Percentiles rank a stretch among this genome's conserved stretches.
phyloP scores from a whole-genome alignment of 2,329 filamentous ascomycete species.

The Macrophomina phaseolina region DNA sequence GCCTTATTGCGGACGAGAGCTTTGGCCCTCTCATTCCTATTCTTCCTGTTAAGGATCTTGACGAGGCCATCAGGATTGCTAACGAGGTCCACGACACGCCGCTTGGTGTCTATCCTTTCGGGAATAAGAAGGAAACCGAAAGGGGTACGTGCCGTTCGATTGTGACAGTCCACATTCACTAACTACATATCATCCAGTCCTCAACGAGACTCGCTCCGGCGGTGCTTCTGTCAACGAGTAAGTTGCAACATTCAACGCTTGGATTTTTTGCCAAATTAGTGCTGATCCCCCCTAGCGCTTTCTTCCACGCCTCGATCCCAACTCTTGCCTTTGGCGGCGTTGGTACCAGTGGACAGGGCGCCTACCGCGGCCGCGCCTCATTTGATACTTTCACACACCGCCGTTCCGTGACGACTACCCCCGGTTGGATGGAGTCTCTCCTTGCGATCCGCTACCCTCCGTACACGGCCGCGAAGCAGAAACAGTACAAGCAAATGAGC shows the following conservation, averaged over 20 bases:
- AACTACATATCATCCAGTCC: constrained; percentile 38
- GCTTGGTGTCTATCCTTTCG: constrained; percentile 84
- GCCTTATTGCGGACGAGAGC: constrained; percentile 80
- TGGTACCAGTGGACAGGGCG: constrained; percentile 76
- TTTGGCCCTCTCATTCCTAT: constrained; percentile 94
- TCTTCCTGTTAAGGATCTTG: constrained; percentile 76
- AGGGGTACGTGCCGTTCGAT: constrained; percentile 61
- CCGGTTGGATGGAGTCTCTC: constrained; percentile 70
- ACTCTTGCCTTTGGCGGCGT: constrained; percentile 84
- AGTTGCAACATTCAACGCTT: not conserved
- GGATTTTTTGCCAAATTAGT: not conserved
- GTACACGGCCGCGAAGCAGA: constrained; percentile 60
- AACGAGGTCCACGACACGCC: constrained; percentile 84
- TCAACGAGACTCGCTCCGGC: constrained; percentile 56
- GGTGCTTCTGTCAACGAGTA: constrained; percentile 57
- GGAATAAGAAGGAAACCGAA: constrained; percentile 76
- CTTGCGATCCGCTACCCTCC: constrained; percentile 71
- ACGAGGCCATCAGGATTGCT: constrained; percentile 82
- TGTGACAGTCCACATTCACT: not conserved
- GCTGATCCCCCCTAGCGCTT: constrained; percentile 47
- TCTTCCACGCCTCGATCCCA: constrained; percentile 72
- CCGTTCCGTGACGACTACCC: constrained; percentile 65
- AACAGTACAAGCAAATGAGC: constrained; percentile 57
- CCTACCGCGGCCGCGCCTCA: constrained; percentile 77
- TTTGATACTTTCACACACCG: constrained; percentile 73